Evolutionary conservation across 1,284 basidiomycete species (phyloP).

Genomic region (Gomphus bonarii): DNA sequence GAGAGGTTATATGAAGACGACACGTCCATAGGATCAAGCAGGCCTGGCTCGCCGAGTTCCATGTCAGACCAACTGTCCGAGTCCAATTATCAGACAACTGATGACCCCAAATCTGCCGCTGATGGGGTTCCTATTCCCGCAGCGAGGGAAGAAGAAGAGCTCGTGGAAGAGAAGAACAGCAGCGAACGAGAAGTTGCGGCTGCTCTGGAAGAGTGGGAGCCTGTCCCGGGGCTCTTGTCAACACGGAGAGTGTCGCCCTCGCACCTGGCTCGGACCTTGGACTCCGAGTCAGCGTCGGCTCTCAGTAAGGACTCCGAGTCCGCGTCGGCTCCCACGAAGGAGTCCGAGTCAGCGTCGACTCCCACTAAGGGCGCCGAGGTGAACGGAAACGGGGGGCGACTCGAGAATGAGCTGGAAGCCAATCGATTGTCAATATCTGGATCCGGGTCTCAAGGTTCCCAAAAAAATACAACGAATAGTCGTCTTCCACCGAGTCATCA

Average conservation of each 20-base stretch:
- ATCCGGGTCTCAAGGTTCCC: too few species aligned
- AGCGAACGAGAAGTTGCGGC: neutral
- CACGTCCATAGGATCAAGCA: neutral
- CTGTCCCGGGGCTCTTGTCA: neutral
- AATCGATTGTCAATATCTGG: too few species aligned
- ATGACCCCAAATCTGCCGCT: too few species aligned
- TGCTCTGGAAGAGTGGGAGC: neutral
- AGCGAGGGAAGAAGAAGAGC: neutral
- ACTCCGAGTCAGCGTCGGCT: neutral
- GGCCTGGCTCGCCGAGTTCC: neutral
- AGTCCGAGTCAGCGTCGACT: neutral
- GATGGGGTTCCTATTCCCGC: too few species aligned
- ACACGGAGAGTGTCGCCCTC: neutral
- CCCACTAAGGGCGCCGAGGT: neutral
- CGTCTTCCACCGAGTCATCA: too few species aligned
- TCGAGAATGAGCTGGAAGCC: too few species aligned
- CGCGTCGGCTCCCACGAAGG: neutral
- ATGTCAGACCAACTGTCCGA: neutral
- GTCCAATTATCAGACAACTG: neutral
- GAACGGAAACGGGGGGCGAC: neutral
- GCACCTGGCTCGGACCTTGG: neutral
- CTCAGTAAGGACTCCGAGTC: neutral
- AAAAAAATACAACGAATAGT: too few species aligned
- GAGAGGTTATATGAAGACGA: neutral
- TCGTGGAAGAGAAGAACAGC: neutral